phyloP scores from a whole-genome alignment of 768 basidiomycete genomes.

The Hygrocybe punicea region DNA sequence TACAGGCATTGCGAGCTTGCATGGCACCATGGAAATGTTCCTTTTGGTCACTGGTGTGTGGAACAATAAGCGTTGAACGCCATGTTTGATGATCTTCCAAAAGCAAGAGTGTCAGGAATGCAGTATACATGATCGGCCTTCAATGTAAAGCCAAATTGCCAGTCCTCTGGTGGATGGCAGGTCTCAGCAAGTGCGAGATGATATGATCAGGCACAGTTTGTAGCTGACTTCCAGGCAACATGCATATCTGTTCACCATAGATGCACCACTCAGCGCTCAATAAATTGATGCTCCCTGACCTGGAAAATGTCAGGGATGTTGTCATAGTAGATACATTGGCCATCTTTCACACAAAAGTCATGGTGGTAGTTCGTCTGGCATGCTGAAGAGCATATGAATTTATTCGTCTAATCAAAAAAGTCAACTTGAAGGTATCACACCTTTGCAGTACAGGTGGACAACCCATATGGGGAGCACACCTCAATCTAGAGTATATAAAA shows the following conservation, averaged over 20 bases:
- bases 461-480: constrained; percentile 23
- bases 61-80: constrained; percentile 13
- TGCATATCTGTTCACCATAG: background rate
- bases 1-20: constrained; percentile 17
- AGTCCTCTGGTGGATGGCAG: constrained; percentile 8
- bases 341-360: constrained; percentile 22
- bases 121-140: constrained; percentile 26
- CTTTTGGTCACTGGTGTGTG: constrained; percentile 14
- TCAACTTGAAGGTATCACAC: constrained; percentile 5
- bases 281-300: constrained; percentile 12
- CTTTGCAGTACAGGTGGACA: constrained; percentile 18
- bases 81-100: constrained; percentile 19
- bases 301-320: constrained; percentile 13
- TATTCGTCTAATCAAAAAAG: no score
- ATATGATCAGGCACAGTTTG: constrained; percentile 28
- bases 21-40: constrained; percentile 11
- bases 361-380: constrained; percentile 26
- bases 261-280: background rate
- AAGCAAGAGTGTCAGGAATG: constrained; percentile 24
- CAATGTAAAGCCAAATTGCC: constrained; percentile 18
- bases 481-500: constrained; percentile 17
- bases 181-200: constrained; percentile 14
- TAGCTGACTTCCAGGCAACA: constrained; percentile 21
- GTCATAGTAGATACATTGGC: constrained; percentile 20
- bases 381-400: background rate